Conservation (phyloP, 441 rosid genomes). For the Flueggea neowawraea region DNA sequence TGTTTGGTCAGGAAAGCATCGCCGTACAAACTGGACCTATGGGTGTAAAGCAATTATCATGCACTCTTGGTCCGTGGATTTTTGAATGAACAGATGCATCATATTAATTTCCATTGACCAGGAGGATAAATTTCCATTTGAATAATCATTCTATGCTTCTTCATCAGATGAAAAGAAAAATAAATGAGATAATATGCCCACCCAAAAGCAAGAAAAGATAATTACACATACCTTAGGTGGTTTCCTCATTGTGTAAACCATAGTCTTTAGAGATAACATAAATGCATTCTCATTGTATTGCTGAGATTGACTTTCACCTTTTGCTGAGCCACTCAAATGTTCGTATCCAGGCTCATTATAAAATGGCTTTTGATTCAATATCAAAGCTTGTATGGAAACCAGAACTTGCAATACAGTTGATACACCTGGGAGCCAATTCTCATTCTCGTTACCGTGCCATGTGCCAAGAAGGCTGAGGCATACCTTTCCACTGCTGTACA, state of each 20-base stretch:
- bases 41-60: too few relatives aligned
- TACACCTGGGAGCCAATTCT: conserved; percentile 74
- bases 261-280: conserved; percentile 61
- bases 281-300: conserved; percentile 68
- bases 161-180: too few relatives aligned
- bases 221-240: conserved; percentile 63
- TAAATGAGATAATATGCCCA: background rate
- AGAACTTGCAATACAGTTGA: conserved; percentile 89
- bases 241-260: conserved; percentile 62
- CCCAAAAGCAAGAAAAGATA: background rate
- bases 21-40: too few relatives aligned
- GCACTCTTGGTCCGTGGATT: too few relatives aligned
- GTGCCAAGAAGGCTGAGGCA: conserved; percentile 95
- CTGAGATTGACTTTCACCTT: conserved; percentile 43
- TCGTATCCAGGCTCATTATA: conserved; percentile 86
- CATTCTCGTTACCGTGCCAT: conserved; percentile 64
- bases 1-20: too few relatives aligned
- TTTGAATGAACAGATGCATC: too few relatives aligned
- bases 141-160: background rate
- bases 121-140: too few relatives aligned
- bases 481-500: conserved; percentile 72
- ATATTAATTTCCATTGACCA: too few relatives aligned
- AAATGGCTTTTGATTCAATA: conserved; percentile 77
- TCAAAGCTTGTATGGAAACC: conserved; percentile 88
- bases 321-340: conserved; percentile 26